Conservation (phyloP, 768 basidiomycete genomes). For the Goffeauzyma gilvescens region DNA sequence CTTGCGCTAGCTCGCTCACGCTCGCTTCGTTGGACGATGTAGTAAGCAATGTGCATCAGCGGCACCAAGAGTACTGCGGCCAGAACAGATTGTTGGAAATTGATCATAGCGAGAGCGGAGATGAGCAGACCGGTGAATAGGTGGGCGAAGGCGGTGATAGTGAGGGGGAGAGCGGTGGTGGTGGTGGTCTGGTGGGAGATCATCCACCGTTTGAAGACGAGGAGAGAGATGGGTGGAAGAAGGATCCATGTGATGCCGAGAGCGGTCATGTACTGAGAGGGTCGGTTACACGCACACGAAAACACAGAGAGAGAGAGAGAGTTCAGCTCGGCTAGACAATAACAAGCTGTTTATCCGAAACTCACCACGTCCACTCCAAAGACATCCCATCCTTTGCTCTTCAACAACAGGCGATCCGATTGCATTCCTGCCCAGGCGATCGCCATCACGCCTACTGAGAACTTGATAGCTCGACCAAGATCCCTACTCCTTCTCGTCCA, state of each 20-base stretch:
- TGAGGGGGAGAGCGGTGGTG: slow-evolving; percentile 29
- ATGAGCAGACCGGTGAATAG: slow-evolving; percentile 72
- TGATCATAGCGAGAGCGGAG: slow-evolving; percentile 67
- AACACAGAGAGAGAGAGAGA: too few relatives aligned
- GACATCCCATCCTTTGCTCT: slow-evolving; percentile 38
- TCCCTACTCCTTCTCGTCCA: slow-evolving; percentile 6
- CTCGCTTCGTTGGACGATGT: too few relatives aligned
- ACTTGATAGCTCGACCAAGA: neutral
- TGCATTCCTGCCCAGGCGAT: slow-evolving; percentile 16
- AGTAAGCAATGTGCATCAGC: neutral
- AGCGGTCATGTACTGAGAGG: neutral
- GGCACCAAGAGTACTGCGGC: slow-evolving; percentile 42
- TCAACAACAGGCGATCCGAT: too few relatives aligned
- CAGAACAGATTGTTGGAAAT: slow-evolving; percentile 68
- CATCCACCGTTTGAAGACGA: slow-evolving; percentile 4
- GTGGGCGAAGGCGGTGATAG: slow-evolving; percentile 56
- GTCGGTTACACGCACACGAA: neutral
- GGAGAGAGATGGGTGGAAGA: slow-evolving; percentile 5
- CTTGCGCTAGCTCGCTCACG: too few relatives aligned
- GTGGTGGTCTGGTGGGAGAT: neutral
- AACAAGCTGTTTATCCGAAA: neutral
- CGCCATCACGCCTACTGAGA: slow-evolving; percentile 10
- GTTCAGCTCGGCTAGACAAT: neutral
- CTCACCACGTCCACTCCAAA: slow-evolving; percentile 42
- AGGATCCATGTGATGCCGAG: slow-evolving; percentile 3